phyloP scores from a whole-genome alignment of 2,329 filamentous ascomycete genomes.

The Diaporthe ampelina region DNA sequence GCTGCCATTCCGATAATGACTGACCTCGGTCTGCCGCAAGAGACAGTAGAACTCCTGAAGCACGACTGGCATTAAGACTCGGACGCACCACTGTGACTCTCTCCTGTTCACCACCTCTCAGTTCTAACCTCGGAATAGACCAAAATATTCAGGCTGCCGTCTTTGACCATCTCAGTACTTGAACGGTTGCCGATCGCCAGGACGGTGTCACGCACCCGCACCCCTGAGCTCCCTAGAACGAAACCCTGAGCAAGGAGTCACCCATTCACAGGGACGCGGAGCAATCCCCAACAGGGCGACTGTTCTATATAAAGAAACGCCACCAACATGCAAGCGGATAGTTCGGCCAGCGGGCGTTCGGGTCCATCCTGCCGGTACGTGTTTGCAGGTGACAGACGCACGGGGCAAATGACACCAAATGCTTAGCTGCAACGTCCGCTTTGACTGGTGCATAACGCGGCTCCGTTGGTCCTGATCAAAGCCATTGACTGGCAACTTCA shows the following conservation, averaged over 20 bases:
- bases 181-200: not conserved
- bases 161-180: not conserved
- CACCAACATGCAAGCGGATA: not conserved
- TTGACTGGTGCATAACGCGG: constrained; percentile 17
- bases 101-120: not conserved
- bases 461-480: not conserved
- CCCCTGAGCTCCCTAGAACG: not conserved
- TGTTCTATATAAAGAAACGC: constrained; percentile 29
- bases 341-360: not conserved
- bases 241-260: not conserved
- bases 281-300: not conserved
- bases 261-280: not conserved
- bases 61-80: too few relatives aligned
- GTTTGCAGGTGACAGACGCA: constrained; percentile 21
- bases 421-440: constrained; percentile 22
- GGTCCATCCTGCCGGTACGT: constrained; percentile 26
- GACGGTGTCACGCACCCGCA: not conserved
- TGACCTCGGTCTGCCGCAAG: too few relatives aligned
- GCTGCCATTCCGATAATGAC: too few relatives aligned
- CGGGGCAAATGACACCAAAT: constrained; percentile 13
- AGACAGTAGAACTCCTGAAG: too few relatives aligned
- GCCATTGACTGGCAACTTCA: not conserved
- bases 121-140: not conserved
- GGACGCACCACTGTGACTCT: too few relatives aligned
- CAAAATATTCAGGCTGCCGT: too few relatives aligned